These are phyloP conservation scores for Mucor velutinosus DNA, from an alignment of 371 early-diverging fungal species.

Conservation along the genomic window DNA sequence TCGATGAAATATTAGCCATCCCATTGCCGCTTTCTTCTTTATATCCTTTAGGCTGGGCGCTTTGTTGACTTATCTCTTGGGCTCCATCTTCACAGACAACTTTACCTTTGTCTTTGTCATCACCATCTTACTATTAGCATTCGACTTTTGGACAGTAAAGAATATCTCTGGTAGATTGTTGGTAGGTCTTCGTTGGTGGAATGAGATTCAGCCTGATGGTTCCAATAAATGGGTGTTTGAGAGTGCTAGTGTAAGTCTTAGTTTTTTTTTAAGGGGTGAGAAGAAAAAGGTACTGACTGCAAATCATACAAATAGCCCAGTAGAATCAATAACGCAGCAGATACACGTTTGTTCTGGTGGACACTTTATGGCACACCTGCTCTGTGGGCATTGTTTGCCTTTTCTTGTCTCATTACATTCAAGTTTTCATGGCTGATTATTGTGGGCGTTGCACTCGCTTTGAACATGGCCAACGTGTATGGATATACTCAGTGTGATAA, in stretches of 20 bases:
- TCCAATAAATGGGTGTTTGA: conserved; percentile 95
- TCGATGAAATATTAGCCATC: conserved; percentile 67
- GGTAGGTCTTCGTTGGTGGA: conserved; percentile 98
- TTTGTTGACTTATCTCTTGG: conserved; percentile 81
- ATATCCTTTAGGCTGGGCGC: conserved; percentile 83
- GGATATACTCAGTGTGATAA: conserved; percentile 97
- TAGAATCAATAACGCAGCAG: conserved; percentile 77
- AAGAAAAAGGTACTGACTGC: neutral
- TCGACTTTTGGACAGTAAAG: conserved; percentile 99
- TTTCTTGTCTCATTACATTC: conserved; percentile 75
- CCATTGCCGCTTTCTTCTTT: conserved; percentile 89
- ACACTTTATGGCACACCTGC: conserved; percentile 86
- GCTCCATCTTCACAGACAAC: conserved; percentile 73
- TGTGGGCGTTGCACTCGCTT: conserved; percentile 79
- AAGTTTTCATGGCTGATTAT: conserved; percentile 83
- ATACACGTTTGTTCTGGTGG: conserved; percentile 92
- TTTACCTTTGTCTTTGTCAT: conserved; percentile 93
- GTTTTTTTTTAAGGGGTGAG: neutral
- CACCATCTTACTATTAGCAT: conserved; percentile 86
- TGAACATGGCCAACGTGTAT: conserved; percentile 88
- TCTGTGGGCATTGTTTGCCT: conserved; percentile 83
- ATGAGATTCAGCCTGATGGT: conserved; percentile 93
- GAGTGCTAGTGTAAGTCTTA: conserved; percentile 72
- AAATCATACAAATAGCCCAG: conserved; percentile 46
- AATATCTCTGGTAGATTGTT: conserved; percentile 94